Percentiles rank a stretch among this genome's conserved stretches.
These are phyloP conservation scores for Oryza nivara DNA, from an alignment of 176 grass and related monocot species.

Conservation along the genomic window DNA sequence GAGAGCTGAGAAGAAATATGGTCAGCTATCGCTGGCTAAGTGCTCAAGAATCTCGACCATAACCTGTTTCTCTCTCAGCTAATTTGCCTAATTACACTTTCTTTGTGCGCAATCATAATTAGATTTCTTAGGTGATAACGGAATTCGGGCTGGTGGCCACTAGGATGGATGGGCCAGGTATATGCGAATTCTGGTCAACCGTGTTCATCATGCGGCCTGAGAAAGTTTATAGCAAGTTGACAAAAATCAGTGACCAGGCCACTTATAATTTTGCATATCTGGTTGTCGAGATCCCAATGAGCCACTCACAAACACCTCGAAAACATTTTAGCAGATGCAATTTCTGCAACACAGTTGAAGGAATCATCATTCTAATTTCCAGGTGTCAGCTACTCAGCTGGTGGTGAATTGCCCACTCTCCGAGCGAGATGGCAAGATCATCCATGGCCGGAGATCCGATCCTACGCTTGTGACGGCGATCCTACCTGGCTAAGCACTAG, in stretches of 20 bases:
- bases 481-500: neutral
- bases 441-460: neutral
- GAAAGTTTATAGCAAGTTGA: neutral
- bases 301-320: neutral
- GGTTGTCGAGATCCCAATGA: neutral
- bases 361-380: too few species aligned
- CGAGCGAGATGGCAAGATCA: too few species aligned
- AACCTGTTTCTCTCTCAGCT: neutral
- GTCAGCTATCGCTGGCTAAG: neutral
- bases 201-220: constrained; percentile 7
- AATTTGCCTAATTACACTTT: neutral
- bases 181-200: constrained; percentile 26
- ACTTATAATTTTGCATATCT: constrained; percentile 30
- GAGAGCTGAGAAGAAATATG: neutral
- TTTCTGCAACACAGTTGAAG: neutral
- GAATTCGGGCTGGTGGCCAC: constrained; percentile 25
- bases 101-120: neutral
- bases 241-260: neutral
- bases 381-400: too few species aligned
- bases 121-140: neutral
- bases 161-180: constrained; percentile 15
- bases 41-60: neutral
- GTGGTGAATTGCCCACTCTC: too few species aligned
- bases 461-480: neutral
- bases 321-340: neutral